Evolutionary conservation across 2,329 filamentous ascomycete species (phyloP).

Genomic region (Ceratocystis harringtonii): DNA sequence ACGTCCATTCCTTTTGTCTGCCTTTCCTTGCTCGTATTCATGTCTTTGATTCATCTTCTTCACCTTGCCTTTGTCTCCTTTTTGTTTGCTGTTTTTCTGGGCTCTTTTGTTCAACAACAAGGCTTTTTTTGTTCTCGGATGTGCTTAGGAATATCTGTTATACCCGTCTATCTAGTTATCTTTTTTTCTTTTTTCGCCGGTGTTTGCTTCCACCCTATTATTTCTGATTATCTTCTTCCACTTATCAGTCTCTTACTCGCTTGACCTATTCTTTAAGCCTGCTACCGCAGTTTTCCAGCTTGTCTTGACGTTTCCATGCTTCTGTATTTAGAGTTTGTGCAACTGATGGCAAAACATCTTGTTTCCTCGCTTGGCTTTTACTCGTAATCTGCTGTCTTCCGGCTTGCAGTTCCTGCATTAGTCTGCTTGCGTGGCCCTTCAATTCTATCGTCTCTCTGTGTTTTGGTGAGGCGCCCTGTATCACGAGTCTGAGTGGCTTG

Average conservation of each 20-base stretch:
- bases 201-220: background rate
- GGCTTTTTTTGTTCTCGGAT: background rate
- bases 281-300: background rate
- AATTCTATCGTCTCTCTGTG: background rate
- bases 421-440: background rate
- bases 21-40: constrained; percentile 2
- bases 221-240: background rate
- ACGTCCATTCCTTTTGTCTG: background rate
- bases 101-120: background rate
- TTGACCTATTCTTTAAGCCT: background rate
- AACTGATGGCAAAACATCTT: background rate
- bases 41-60: background rate
- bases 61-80: background rate
- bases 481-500: background rate
- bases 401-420: background rate
- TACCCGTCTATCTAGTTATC: background rate
- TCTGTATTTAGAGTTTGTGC: background rate
- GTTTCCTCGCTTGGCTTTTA: background rate
- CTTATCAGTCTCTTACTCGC: background rate
- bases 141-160: constrained; percentile 3
- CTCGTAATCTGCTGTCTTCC: background rate
- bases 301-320: background rate
- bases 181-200: background rate
- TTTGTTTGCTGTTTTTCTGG: background rate
- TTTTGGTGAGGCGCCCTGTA: background rate